These are phyloP conservation scores for Mycena amicta DNA, from an alignment of 768 basidiomycete genomes.

Conservation along the genomic window DNA sequence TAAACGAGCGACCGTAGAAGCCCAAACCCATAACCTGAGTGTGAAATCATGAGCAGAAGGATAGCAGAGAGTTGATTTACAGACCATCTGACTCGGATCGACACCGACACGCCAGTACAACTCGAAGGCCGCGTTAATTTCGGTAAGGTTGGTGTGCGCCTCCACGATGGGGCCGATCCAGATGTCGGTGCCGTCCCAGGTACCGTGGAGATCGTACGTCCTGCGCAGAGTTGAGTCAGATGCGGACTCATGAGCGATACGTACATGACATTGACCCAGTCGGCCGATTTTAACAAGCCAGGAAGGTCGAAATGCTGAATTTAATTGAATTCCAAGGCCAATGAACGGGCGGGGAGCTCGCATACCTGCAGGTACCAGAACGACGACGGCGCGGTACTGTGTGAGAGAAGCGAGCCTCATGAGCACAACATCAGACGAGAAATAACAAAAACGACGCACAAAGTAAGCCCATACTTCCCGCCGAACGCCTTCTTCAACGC, in stretches of 20 bases:
- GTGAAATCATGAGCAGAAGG: not conserved
- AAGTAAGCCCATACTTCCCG: slow-evolving; percentile 26
- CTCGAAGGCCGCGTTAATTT: slow-evolving; percentile 27
- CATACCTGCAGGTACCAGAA: slow-evolving; percentile 34
- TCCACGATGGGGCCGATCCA: slow-evolving; percentile 23
- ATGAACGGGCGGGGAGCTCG: not conserved
- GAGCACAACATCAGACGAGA: too few relatives aligned
- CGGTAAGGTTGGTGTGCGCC: slow-evolving; percentile 23
- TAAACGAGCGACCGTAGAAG: slow-evolving; percentile 33
- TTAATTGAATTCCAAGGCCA: not conserved
- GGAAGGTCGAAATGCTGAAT: slow-evolving; percentile 29
- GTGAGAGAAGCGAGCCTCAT: too few relatives aligned
- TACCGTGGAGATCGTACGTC: slow-evolving; percentile 34
- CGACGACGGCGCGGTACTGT: slow-evolving; percentile 27
- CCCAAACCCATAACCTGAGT: slow-evolving; percentile 25
- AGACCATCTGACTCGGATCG: slow-evolving; percentile 24
- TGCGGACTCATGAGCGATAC: not conserved
- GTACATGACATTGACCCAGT: slow-evolving; percentile 24
- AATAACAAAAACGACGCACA: slow-evolving; percentile 8
- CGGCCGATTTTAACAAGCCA: slow-evolving; percentile 21
- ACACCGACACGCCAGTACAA: slow-evolving; percentile 26
- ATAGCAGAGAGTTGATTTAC: not conserved
- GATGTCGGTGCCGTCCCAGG: slow-evolving; percentile 22
- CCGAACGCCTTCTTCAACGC: slow-evolving; percentile 26
- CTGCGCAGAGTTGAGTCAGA: slow-evolving; percentile 11